These are phyloP conservation scores for Capsicum chinense DNA, from an alignment of 257 asterid genomes.

Conservation along the genomic window DNA sequence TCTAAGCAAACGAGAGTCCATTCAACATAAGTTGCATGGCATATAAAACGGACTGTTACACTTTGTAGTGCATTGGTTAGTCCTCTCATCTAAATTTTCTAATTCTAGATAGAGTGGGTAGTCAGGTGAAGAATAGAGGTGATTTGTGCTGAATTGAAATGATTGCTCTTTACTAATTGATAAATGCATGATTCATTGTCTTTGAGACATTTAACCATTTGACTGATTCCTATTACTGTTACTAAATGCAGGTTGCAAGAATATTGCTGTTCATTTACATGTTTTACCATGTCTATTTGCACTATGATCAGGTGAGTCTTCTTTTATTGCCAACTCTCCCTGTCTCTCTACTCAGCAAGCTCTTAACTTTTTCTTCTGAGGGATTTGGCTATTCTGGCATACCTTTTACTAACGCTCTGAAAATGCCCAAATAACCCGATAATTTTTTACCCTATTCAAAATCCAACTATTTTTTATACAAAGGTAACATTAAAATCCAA, in stretches of 20 bases:
- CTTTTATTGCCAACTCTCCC: not conserved
- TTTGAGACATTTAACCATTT: conserved; percentile 5
- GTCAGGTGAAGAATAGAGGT: not conserved
- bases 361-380: not conserved
- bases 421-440: not conserved
- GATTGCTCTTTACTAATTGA: not conserved
- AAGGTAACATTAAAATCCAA: not conserved
- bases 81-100: not conserved
- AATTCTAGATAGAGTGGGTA: not conserved
- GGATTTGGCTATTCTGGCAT: not conserved
- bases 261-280: conserved; percentile 83
- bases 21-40: conserved; percentile 16
- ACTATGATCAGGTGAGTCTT: conserved; percentile 71
- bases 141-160: not conserved
- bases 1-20: conserved; percentile 16
- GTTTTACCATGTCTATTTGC: conserved; percentile 79
- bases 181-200: not conserved
- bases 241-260: conserved; percentile 85
- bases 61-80: conserved; percentile 14
- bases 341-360: not conserved
- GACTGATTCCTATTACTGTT: conserved; percentile 17
- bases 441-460: not conserved
- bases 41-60: not conserved
- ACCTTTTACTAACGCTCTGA: not conserved
- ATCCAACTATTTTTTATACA: not conserved